A percentile compares a stretch with the other conserved stretches of the same genome.
phyloP scores from a whole-genome alignment of 2,329 filamentous ascomycete genomes.

The Verticillium alfalfae region DNA sequence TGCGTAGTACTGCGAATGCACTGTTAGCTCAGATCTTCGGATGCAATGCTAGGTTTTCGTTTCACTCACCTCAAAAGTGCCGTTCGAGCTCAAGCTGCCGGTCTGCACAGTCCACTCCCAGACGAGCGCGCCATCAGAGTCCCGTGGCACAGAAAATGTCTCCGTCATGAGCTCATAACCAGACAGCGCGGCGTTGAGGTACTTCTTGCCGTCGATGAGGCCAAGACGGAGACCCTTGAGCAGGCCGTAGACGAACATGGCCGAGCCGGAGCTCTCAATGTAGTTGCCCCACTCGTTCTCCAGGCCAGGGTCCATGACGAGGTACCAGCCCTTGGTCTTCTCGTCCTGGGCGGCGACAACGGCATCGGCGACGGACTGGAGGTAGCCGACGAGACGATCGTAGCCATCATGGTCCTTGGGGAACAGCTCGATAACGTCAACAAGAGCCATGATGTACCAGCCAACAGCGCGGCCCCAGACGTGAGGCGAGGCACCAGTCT shows the following conservation, averaged over 20 bases:
- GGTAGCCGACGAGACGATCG: conserved; percentile 29
- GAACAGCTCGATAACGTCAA: conserved; percentile 40
- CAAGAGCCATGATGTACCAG: conserved; percentile 29
- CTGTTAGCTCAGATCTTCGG: not conserved
- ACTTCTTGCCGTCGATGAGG: conserved; percentile 20
- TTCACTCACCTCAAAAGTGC: conserved; percentile 31
- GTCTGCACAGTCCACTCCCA: conserved; percentile 26
- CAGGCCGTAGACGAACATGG: conserved; percentile 30
- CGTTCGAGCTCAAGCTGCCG: conserved; percentile 27
- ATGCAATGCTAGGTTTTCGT: not conserved
- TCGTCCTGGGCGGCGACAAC: conserved; percentile 34
- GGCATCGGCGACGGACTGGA: conserved; percentile 32
- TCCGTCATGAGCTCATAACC: conserved; percentile 37
- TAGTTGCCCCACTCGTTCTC: conserved; percentile 25
- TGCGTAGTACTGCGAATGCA: conserved; percentile 13
- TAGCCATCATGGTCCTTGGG: conserved; percentile 27
- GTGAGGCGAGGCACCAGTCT: conserved; percentile 39
- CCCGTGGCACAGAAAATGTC: conserved; percentile 34
- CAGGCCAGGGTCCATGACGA: conserved; percentile 26
- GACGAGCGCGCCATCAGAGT: conserved; percentile 36
- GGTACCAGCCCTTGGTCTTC: conserved; percentile 28
- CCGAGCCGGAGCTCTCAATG: conserved; percentile 27
- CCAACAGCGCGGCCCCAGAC: conserved; percentile 45
- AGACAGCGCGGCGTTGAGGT: conserved; percentile 30
- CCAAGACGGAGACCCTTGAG: conserved; percentile 28